These are phyloP conservation scores for Planoprotostelium fungivorum DNA, from an alignment of 78 protist genomes.

Conservation along the genomic window DNA sequence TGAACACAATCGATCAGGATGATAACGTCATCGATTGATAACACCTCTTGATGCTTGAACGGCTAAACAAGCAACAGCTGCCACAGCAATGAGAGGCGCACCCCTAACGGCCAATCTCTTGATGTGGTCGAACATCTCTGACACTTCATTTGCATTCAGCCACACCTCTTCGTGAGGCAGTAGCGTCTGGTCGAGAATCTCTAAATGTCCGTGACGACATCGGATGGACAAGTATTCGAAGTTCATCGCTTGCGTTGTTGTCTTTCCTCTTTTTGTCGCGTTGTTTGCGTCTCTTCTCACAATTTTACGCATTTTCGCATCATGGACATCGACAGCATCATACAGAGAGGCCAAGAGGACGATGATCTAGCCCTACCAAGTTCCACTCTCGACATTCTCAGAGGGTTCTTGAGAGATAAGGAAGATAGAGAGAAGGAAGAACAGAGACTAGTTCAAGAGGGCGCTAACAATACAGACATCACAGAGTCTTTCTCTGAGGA, in stretches of 20 bases:
- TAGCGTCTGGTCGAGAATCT: slow-evolving; percentile 53
- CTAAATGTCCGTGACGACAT: slow-evolving; percentile 24
- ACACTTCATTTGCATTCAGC: slow-evolving; percentile 3
- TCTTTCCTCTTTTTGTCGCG: no score
- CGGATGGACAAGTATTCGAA: slow-evolving; percentile 45
- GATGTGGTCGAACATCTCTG: slow-evolving; percentile 32
- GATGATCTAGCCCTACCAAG: not conserved
- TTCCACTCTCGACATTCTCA: not conserved
- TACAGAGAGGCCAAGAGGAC: not conserved
- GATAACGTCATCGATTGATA: slow-evolving; percentile 20
- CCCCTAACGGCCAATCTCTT: slow-evolving; percentile 54
- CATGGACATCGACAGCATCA: no score
- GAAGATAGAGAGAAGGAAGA: not conserved
- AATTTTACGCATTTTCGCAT: no score
- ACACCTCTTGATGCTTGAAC: not conserved
- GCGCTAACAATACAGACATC: not conserved
- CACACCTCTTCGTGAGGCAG: slow-evolving; percentile 59
- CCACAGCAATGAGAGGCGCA: slow-evolving; percentile 58
- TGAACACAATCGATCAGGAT: no score
- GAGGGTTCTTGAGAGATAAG: not conserved
- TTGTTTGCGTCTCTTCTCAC: no score
- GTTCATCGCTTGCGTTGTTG: no score
- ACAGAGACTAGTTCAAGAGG: not conserved
- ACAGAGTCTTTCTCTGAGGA: not conserved
- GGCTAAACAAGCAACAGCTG: slow-evolving; percentile 12